Evolutionary conservation across 345 rosid genomes (phyloP), one percentile per base, ranked within the genome.

Genomic region (Anacardium occidentale): DNA sequence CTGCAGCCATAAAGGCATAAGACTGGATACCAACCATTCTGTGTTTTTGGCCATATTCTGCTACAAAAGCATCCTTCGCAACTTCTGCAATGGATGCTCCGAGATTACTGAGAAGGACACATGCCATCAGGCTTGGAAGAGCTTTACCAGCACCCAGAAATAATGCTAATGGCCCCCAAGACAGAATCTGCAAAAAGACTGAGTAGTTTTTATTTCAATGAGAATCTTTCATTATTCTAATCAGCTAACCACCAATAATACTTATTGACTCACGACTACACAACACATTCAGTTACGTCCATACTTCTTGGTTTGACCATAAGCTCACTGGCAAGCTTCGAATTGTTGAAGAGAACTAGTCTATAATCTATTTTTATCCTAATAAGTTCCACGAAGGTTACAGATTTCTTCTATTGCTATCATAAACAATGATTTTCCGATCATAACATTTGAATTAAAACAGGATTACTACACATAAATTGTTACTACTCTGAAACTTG

Each of bases 1-100:
- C 97, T 51, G 80, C 86, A 80, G 97, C 96, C 91, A 94, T 90
- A 62, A 87, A 90, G 15, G 92, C 95, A 63, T 89, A 94, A 62
- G 97, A 89, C 71, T 94, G 97, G 56, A 91, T 93, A 64, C 89
- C 82, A 40, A 78, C 77, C 14, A 81, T 77, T 68, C 67, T 72
- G 68, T 83, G 84, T 72, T 86, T 84, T 58, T 86, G 82, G 47
- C 97, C 98, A 61, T 83, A 91, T 76, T 91, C 98, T 22, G 97
- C 89, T 44, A 94, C 91, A 62, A 94, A 91, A 71, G 98, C 98
- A 55, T 91, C 97, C 55, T 86, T 83, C 11, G 97, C 92, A 14
- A 94, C 97, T 83, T 94, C 97, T 20, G 89, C 80, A 59, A 94
- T 80, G 20, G 98, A 89, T 59, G 96, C 96, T 11, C 98, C 98